Evolutionary conservation across 768 basidiomycete species (phyloP), one percentile per base, ranked within the genome.

Genomic region (Omphalotus guepiniiformis): DNA sequence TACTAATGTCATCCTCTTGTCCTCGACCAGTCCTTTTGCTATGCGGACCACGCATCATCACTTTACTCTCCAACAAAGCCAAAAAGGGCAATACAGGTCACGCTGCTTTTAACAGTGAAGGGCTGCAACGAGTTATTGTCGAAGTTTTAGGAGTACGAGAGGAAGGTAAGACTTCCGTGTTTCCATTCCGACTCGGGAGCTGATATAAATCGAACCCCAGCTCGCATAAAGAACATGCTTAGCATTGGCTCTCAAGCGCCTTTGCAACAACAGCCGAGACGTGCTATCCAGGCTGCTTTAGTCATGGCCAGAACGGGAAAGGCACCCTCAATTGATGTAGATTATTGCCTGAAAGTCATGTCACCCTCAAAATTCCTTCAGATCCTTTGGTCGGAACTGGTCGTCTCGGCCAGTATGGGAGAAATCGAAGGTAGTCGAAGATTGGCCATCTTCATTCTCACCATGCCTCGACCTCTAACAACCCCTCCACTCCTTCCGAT

Each of bases 401-500:
- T 70, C 25, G 60, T 66, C 19, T 68, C 78, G 2, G 77, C 81
- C 16, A 75, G 66, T 51, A 68, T 77, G 6, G 79, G 81, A 26
- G 80, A 82, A 49, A 69, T 77, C 35, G 86, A 88, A 49, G 73
- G 71, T 15, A 79, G 79, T 59, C 72, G 80, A 44, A 75, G 85
- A 34, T 65, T 90, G 22, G 78, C 80, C 39, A 84, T 83, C 1
- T 87, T 82, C 60, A 74, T 82, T 30, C 71, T 91, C 30, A 76
- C 81, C 23, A 78, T 71, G 51, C 86, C 87, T 34, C 79, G 78
- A 19, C 65, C 69, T 16, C 60, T 75, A 7, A 64, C 63, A 8
- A 63, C 65, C 1, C 81, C 83, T 1, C 86, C 87, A 1, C 71
- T 91, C 5, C 69, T 92, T 18, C 87, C 87, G 0, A 73, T 87